Evolutionary conservation across 371 early-diverging fungal species (phyloP).

Genomic region (Massospora cicadina): DNA sequence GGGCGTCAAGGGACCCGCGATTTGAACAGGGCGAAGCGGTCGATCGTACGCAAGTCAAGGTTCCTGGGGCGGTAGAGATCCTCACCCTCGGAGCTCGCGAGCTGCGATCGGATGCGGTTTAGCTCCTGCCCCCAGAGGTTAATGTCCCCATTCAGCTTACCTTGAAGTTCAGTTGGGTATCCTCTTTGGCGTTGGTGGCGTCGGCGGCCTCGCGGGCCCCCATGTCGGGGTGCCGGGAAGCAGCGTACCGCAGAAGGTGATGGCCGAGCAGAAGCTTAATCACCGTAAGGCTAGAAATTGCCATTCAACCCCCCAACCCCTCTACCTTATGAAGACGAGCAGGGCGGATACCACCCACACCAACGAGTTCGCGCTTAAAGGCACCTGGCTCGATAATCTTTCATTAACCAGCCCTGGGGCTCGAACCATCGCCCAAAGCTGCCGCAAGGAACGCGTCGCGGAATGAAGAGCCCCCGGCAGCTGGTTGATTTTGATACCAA

Average conservation of each 20-base stretch:
- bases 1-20: slow-evolving; percentile 56
- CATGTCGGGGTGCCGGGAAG: slow-evolving; percentile 37
- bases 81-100: not conserved
- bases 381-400: not conserved
- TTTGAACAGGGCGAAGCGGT: slow-evolving; percentile 77
- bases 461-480: not conserved
- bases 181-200: not conserved
- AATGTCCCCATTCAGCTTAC: slow-evolving; percentile 2
- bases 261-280: slow-evolving; percentile 55
- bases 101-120: slow-evolving; percentile 12
- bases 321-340: slow-evolving; percentile 15
- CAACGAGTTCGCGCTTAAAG: not conserved
- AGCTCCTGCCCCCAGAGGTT: slow-evolving; percentile 10
- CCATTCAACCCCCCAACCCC: not conserved
- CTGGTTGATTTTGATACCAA: slow-evolving; percentile 23
- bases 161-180: not conserved
- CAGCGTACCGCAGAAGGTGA: slow-evolving; percentile 47
- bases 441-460: not conserved
- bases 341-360: slow-evolving; percentile 5
- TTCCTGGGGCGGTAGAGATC: slow-evolving; percentile 17
- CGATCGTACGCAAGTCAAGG: slow-evolving; percentile 63
- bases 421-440: not conserved
- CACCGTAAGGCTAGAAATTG: slow-evolving; percentile 27
- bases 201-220: slow-evolving; percentile 27
- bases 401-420: not conserved